Conservation (phyloP, 1,139 yeast genomes). For the Scheffersomyces titani region DNA sequence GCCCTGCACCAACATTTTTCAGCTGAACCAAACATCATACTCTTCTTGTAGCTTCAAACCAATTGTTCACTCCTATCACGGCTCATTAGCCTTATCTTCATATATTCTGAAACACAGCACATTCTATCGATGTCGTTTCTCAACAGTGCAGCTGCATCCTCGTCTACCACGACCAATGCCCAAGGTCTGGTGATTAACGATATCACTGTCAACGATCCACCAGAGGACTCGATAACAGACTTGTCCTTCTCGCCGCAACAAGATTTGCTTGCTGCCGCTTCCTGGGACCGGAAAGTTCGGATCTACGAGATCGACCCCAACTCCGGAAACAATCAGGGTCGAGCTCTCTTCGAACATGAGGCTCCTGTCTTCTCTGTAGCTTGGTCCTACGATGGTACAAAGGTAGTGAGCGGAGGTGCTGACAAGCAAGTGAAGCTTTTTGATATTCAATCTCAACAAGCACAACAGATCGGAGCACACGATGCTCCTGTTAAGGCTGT, state of each 20-base stretch:
- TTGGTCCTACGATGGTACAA: slow-evolving; percentile 86
- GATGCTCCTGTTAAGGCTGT: slow-evolving; percentile 78
- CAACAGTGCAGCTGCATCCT: slow-evolving; percentile 13
- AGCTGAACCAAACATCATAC: neutral
- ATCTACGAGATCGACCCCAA: slow-evolving; percentile 81
- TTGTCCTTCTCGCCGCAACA: slow-evolving; percentile 90
- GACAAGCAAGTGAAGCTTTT: slow-evolving; percentile 86
- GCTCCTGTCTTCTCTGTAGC: slow-evolving; percentile 83
- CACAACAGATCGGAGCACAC: slow-evolving; percentile 84
- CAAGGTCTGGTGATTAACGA: slow-evolving; percentile 77
- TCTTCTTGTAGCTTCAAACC: neutral
- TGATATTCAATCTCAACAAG: slow-evolving; percentile 81
- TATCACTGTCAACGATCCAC: slow-evolving; percentile 76
- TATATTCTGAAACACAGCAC: slow-evolving; percentile 2
- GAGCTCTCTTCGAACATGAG: slow-evolving; percentile 87
- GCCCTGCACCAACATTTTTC: neutral
- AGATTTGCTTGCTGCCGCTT: slow-evolving; percentile 75
- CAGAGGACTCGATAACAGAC: slow-evolving; percentile 90
- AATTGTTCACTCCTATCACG: neutral
- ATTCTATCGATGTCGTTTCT: slow-evolving; percentile 29
- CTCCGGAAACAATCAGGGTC: slow-evolving; percentile 73
- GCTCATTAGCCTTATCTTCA: neutral
- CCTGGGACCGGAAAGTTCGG: slow-evolving; percentile 96
- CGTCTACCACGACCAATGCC: slow-evolving; percentile 24
- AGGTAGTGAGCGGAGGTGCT: slow-evolving; percentile 88